phyloP scores from a whole-genome alignment of 2,329 filamentous ascomycete species.

The Penicillium corylophilum region DNA sequence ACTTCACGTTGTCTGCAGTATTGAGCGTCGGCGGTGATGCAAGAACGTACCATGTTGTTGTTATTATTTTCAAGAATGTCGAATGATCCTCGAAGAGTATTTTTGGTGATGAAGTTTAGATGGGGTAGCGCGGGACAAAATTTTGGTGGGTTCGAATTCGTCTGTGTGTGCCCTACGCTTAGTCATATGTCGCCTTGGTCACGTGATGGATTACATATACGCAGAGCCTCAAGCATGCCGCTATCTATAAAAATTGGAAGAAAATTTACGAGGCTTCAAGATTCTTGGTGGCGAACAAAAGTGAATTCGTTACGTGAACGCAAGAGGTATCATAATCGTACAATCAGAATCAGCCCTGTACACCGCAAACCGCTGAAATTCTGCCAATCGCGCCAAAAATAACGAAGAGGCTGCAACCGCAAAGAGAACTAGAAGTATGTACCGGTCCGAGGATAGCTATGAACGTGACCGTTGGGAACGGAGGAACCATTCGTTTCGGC shows the following conservation, averaged over 20 bases:
- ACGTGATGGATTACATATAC: conserved; percentile 6
- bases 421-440: conserved; percentile 40
- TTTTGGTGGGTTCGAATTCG: conserved; percentile 30
- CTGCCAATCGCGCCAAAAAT: conserved; percentile 18
- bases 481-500: conserved; percentile 28
- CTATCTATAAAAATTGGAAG: background rate
- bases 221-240: background rate
- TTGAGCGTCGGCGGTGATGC: background rate
- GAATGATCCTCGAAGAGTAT: conserved; percentile 56
- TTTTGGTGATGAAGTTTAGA: conserved; percentile 25
- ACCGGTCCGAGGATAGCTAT: conserved; percentile 37
- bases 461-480: conserved; percentile 38
- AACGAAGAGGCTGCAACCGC: conserved; percentile 22
- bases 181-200: conserved; percentile 16
- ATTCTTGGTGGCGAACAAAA: conserved; percentile 11
- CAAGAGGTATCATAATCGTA: conserved; percentile 46
- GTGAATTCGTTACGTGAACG: conserved; percentile 29
- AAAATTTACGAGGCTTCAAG: background rate
- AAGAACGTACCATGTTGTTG: conserved; percentile 48
- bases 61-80: conserved; percentile 42
- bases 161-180: conserved; percentile 35
- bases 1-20: conserved; percentile 7
- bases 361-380: conserved; percentile 21
- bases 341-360: conserved; percentile 37
- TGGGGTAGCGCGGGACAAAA: conserved; percentile 17